Base-by-base conservation (phyloP, 768 basidiomycete genomes). In the Mycena vulgaris region DNA sequence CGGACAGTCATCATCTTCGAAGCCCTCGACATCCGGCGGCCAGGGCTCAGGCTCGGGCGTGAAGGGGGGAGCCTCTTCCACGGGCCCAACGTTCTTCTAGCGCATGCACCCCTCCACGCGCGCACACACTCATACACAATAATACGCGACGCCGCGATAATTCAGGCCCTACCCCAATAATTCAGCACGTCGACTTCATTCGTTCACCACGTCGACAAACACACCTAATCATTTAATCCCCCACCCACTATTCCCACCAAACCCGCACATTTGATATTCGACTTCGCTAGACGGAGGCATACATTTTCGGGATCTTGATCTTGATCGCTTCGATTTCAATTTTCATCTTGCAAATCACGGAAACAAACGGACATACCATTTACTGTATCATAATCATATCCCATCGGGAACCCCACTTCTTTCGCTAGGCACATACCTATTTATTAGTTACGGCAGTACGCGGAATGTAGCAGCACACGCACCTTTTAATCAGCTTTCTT, bases 11-110 rank as follows among this genome's bases (percentile, higher is more conserved):
- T 80, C 81, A 61, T 79, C 80, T 56, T 78, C 80, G 65, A 80
- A 79, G 67, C 75, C 60, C 72, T 74, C 69, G 72, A 68, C 68
- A 28, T 75, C 74, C 68, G 76, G 9, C 9, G 39, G 74, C n/a
- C 78, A 78, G 68, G 80, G 82, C 48, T 81, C 83, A 45, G 77
- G 81, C 60, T 82, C 82, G 27, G 83, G 84, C 16, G 85, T 91
- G 63, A 85, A 85, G 64, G 85, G 85, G 19, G 83, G 83, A 51
- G 89, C 89, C 49, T 83, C 85, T 45, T 78, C 83, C 21, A 85
- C 82, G 31, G 89, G 86, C 49, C 83, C 90, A 55, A 86, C 89
- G 39, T 90, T 92, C 82, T 92, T 92, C 82, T 92, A 78, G 83
- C 80, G 62, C 70, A 48, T 60, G 40, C 74, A 53, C 62, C 66